Base-by-base conservation (phyloP, 164 flowering plant genomes). In the Chloranthus sessilifolius region DNA sequence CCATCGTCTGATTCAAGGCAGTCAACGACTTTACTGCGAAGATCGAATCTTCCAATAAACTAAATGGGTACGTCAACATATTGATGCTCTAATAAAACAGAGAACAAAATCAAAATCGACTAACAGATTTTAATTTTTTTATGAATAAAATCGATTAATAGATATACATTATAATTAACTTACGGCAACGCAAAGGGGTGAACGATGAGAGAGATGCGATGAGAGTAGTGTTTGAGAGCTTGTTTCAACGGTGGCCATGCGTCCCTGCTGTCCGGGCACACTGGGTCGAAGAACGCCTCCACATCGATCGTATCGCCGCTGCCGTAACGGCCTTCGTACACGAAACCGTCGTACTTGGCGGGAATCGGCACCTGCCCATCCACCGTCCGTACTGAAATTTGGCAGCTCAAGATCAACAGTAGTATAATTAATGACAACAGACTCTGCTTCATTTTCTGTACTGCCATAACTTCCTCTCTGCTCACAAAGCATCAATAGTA, bases 201-300 rank as follows among this genome's bases (percentile, higher is more conserved):
- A 36, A 83, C 67, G 46, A 74, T 46, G 48, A 88, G 76, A 0
- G 63, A 56, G 50, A 82, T 63, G 47, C 71, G 77, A 47, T 63
- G 28, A 45, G 72, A 76, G 62, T 85, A 88, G 69, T 70, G 25
- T 1, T 60, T 16, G 48, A 88, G 56, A 6, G 75, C 82, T 41
- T 53, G 52, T 47, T 81, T 83, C 26, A 88, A 74, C 22, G 85
- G 82, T 1, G 82, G 85, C 97, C 97, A 85, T 0, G 95, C 52
- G 66, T 81, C 95, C 28, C 89, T 69, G 64, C 88, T 81, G 46
- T 83, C 91, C 16, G 97, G 95, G 67, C 95, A 88, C 38, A 88
- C 65, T 5, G 95, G 95, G 59, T 88, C 97, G 44, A 75, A 69
- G 72, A 85, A 88, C 2, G 89, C 97, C 39, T 88, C 97, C 65